Conservation (phyloP, 2,329 filamentous ascomycete genomes). For the Leptographium lundbergii region DNA sequence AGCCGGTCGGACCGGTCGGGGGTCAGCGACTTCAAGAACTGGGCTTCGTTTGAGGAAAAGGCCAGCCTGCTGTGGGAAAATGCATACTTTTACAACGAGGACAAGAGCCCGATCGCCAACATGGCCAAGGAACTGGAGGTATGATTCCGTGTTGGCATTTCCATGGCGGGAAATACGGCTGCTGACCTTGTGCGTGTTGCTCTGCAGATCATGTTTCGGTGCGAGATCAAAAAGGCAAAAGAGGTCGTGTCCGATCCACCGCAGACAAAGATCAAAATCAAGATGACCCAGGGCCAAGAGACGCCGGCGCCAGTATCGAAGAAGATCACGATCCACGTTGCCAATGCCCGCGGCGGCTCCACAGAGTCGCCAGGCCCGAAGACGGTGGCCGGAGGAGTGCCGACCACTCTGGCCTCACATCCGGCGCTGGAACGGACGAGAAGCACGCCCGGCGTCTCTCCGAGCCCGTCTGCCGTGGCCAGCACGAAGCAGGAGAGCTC, state of each 20-base stretch:
- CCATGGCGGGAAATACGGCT: neutral
- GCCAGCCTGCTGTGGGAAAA: slow-evolving; percentile 77
- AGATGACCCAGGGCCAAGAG: slow-evolving; percentile 41
- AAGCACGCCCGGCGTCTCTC: slow-evolving; percentile 31
- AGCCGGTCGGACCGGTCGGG: slow-evolving; percentile 53
- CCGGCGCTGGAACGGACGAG: slow-evolving; percentile 25
- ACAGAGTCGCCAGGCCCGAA: slow-evolving; percentile 38
- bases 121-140: slow-evolving; percentile 73
- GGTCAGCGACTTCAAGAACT: slow-evolving; percentile 61
- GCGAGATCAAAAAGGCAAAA: slow-evolving; percentile 59
- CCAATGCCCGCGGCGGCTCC: slow-evolving; percentile 39
- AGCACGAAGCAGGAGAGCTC: slow-evolving; percentile 23
- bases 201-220: slow-evolving; percentile 38
- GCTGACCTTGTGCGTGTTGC: slow-evolving; percentile 1
- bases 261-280: slow-evolving; percentile 70
- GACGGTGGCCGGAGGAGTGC: slow-evolving; percentile 17
- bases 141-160: slow-evolving; percentile 10
- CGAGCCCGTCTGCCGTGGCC: slow-evolving; percentile 26
- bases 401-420: neutral
- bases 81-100: slow-evolving; percentile 81
- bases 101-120: slow-evolving; percentile 71
- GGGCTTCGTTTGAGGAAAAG: slow-evolving; percentile 71
- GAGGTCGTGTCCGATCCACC: slow-evolving; percentile 58
- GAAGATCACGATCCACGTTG: slow-evolving; percentile 62
- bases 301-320: slow-evolving; percentile 32